Evolutionary conservation across 169 alveolate genomes (phyloP), one percentile per base, ranked within the genome.

Genomic region (Plasmodium knowlesi): DNA sequence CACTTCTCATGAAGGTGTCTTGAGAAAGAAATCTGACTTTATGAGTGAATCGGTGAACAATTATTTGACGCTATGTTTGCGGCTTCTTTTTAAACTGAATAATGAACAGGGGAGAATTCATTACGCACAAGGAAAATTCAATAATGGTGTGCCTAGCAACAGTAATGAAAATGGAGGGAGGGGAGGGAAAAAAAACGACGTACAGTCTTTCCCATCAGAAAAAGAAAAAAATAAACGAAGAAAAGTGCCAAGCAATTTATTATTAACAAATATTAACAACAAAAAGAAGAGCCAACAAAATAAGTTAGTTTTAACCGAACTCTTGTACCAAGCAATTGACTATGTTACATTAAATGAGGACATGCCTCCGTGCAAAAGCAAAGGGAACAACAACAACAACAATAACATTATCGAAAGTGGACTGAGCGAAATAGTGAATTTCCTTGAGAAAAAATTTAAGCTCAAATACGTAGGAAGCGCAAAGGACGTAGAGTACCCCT

Each of bases 331-430:
- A 30, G 19, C 79, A 14, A 41, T 88, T 39, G 94, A 88, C 32
- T 88, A 88, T 79, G 34, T 88, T 3, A 88, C 94, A 1, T 67
- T 88, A 88, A 88, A 88, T 88, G 94, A 67, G 72, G 28, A 57
- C 12, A 70, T 43, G 30, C 43, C 70, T 14, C 32, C 34, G 30
- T 22, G 3, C 9, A 67, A 16, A 46, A 67, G 34, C 22, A 83
- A 70, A 39, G 71, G 50, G 71, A 67, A 83, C n/a, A 79, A 41
- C 32, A 41, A 54, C 70, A 86, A 43, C 50, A 67, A 83, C n/a
- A 79, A 41, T 28, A 41, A 54, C 70, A 86, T 86, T 16, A 41
- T 86, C 70, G 86, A 86, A 37, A 76, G 39, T 54, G 80, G 90
- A 9, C 50, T 88, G n/a, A 79, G 57, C 19, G 76, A 79, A 79